These are phyloP conservation scores for Camellia granthamiana DNA, from an alignment of 148 eudicot genomes.

Conservation along the genomic window DNA sequence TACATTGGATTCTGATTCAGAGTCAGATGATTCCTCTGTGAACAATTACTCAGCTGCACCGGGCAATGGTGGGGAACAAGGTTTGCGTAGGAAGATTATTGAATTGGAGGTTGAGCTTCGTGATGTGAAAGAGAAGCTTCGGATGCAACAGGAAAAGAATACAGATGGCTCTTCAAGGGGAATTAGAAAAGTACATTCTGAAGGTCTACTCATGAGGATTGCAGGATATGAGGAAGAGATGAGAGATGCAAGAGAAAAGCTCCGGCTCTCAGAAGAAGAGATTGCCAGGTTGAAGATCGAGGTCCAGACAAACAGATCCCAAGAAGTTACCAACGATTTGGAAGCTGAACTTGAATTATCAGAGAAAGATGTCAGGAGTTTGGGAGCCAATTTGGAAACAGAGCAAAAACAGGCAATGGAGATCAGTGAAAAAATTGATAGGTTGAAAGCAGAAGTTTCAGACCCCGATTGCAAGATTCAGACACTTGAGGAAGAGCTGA, in stretches of 20 bases:
- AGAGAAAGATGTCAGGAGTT: constrained; percentile 11
- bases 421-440: constrained; percentile 24
- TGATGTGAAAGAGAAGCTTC: constrained; percentile 51
- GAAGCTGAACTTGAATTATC: constrained; percentile 19
- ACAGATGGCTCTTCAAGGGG: constrained; percentile 33
- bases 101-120: constrained; percentile 59
- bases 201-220: constrained; percentile 31
- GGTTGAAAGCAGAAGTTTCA: constrained; percentile 33
- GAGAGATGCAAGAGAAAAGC: constrained; percentile 43
- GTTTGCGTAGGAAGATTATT: constrained; percentile 40
- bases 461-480: constrained; percentile 31
- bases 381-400: constrained; percentile 13
- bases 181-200: constrained; percentile 32
- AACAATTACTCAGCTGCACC: constrained; percentile 44
- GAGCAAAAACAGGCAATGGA: constrained; percentile 22
- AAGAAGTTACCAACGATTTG: constrained; percentile 17
- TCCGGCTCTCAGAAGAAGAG: constrained; percentile 50
- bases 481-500: constrained; percentile 48
- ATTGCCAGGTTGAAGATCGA: constrained; percentile 49
- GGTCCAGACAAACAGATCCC: constrained; percentile 40
- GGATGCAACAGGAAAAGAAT: constrained; percentile 36
- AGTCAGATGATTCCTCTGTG: constrained; percentile 75
- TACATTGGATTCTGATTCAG: constrained; percentile 72
- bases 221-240: constrained; percentile 54
- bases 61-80: constrained; percentile 41